Conservation (phyloP, 1,284 basidiomycete species). For the Prillingera fragicola region DNA sequence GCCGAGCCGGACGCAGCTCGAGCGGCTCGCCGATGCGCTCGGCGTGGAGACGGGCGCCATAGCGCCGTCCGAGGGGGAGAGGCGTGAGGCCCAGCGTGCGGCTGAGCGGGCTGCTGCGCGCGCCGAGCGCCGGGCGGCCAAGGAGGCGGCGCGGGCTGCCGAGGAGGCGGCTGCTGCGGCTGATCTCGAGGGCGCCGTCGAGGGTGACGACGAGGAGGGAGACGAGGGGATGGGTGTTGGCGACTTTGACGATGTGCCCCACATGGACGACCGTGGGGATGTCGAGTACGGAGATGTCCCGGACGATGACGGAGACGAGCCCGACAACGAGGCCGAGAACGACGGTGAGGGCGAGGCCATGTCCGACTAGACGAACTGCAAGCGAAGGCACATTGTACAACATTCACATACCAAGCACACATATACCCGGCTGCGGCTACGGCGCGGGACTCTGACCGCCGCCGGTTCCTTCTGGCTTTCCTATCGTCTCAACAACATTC, state of each 20-base stretch:
- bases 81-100: slow-evolving; percentile 29
- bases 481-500: neutral
- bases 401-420: slow-evolving; percentile 1
- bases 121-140: slow-evolving; percentile 20
- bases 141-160: slow-evolving; percentile 16
- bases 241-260: slow-evolving; percentile 24
- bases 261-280: slow-evolving; percentile 31
- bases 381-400: neutral
- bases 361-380: too few species aligned
- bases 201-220: slow-evolving; percentile 12
- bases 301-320: slow-evolving; percentile 36
- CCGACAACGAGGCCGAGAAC: slow-evolving; percentile 30
- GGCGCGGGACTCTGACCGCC: neutral
- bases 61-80: slow-evolving; percentile 30
- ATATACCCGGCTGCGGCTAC: slow-evolving; percentile 2
- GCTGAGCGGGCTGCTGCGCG: slow-evolving; percentile 22
- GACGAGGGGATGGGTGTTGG: slow-evolving; percentile 25
- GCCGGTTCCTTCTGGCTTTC: neutral
- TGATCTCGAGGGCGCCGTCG: slow-evolving; percentile 16
- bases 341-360: slow-evolving; percentile 13
- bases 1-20: slow-evolving; percentile 41
- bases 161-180: slow-evolving; percentile 17
- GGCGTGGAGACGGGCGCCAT: slow-evolving; percentile 43
- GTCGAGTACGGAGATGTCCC: slow-evolving; percentile 37
- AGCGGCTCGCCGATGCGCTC: slow-evolving; percentile 43